Evolutionary conservation across 768 basidiomycete species (phyloP).

Genomic region (Suillus discolor): DNA sequence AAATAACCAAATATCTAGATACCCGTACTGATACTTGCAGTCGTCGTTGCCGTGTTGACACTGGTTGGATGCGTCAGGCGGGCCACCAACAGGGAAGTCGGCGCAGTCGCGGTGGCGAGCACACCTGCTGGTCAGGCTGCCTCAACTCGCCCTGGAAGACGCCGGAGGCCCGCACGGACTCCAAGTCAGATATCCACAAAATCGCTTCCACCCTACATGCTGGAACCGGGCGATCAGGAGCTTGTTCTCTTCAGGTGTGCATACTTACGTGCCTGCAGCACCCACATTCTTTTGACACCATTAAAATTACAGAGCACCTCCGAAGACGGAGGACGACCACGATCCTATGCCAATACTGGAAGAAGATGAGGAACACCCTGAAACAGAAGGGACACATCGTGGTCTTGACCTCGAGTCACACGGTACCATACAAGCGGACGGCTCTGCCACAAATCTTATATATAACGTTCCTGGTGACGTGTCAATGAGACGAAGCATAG

Average conservation of each 20-base stretch:
- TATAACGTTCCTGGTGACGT: constrained; percentile 6
- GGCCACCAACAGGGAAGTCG: constrained; percentile 5
- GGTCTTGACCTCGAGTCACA: constrained; percentile 26
- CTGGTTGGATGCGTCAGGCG: constrained; percentile 27
- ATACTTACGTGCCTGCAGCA: background rate
- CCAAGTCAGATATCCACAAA: constrained; percentile 82
- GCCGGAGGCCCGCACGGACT: constrained; percentile 56
- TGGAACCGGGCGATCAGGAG: constrained; percentile 83
- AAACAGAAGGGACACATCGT: constrained; percentile 16
- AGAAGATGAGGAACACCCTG: constrained; percentile 25
- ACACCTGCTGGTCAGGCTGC: constrained; percentile 18
- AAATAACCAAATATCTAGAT: constrained; percentile 15
- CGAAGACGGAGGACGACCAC: constrained; percentile 26
- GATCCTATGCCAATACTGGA: constrained; percentile 19
- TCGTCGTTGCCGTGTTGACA: constrained; percentile 24
- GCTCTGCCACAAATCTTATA: constrained; percentile 27
- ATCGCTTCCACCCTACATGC: constrained; percentile 78
- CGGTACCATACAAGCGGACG: constrained; percentile 23
- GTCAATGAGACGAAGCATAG: constrained; percentile 17
- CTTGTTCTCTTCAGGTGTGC: constrained; percentile 64
- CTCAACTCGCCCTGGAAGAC: constrained; percentile 17
- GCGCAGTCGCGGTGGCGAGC: background rate
- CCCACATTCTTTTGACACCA: background rate
- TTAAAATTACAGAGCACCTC: constrained; percentile 25
- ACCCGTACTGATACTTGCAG: constrained; percentile 28